phyloP scores from a whole-genome alignment of 1,284 basidiomycete species.

The Trichosporon asahii region DNA sequence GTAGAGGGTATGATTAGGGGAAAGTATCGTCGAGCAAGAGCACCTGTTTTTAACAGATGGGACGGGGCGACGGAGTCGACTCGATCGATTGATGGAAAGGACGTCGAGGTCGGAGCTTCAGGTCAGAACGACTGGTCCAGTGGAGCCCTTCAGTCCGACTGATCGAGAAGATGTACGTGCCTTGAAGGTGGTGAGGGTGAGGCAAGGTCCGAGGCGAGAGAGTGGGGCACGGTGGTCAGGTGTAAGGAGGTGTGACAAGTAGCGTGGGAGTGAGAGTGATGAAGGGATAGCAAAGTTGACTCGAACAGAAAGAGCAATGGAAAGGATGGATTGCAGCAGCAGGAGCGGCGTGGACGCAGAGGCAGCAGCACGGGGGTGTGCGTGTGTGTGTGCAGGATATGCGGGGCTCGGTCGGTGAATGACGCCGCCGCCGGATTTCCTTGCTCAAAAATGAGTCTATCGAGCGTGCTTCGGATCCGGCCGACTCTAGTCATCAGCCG shows the following conservation, averaged over 20 bases:
- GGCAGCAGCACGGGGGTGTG: background rate
- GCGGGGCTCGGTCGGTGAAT: constrained; percentile 1
- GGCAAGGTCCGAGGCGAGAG: background rate
- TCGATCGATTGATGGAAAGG: background rate
- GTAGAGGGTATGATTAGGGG: background rate
- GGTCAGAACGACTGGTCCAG: background rate
- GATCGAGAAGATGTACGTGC: background rate
- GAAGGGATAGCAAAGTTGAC: background rate
- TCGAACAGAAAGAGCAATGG: background rate
- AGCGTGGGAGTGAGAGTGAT: background rate
- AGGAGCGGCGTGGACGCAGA: background rate
- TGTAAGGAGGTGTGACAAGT: background rate
- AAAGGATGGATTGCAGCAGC: too few relatives aligned
- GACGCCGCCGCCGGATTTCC: background rate
- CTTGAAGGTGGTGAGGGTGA: background rate
- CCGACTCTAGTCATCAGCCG: background rate
- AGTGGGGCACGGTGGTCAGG: background rate
- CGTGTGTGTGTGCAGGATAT: background rate
- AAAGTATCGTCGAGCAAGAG: background rate
- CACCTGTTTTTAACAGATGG: background rate
- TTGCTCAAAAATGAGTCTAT: background rate
- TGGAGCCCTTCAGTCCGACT: background rate
- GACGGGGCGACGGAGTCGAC: background rate
- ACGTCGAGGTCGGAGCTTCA: background rate
- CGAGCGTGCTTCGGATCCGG: background rate